Base-by-base conservation (phyloP, 371 early-diverging fungal species). In the Capillidium rhysosporum region DNA sequence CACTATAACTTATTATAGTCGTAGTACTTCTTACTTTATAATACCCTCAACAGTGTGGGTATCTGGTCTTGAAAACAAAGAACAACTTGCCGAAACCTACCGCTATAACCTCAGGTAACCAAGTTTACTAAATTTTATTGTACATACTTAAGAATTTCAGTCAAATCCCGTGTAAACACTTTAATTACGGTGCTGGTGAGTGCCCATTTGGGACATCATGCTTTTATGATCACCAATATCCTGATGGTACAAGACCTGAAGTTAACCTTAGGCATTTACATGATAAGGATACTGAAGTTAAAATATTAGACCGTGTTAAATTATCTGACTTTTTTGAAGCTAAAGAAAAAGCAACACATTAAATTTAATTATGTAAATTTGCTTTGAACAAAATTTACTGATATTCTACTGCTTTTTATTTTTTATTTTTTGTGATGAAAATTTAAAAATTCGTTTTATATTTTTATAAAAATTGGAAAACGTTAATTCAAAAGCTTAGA, bases 191-290 rank as follows among this genome's bases (percentile, higher is more conserved):
- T 1, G 60, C 63, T 41, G 73, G 72, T 12, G 56, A 63, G 12
- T 76, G 77, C 61, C 77, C 74, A 28, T 76, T 76, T 59, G 72
- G 72, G 1, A 68, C 67, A 5, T 61, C 62, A 8, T 76, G 77
- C 48, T 67, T 74, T 49, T 76, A 74, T 58, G 59, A 70, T 14
- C 75, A 76, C 57, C 63, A 60, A 1, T 56, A 65, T 38, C 59
- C 55, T n/a, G 67, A 71, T 54, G 72, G 70, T 14, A 60, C 49
- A 21, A 49, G 49, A 28, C 55, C 54, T 23, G 59, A 69, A 26
- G 57, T 58, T 7, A 52, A 59, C 46, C 45, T 69, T 21, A 56
- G 75, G 30, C 59, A 58, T n/a, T 60, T 69, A 10, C 46, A 48
- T 18, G 56, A 49, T 30, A 40, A 49, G 7, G 60, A 59, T 14